Base-by-base conservation (phyloP, 768 basidiomycete genomes). In the Podaxis mareebaensis region DNA sequence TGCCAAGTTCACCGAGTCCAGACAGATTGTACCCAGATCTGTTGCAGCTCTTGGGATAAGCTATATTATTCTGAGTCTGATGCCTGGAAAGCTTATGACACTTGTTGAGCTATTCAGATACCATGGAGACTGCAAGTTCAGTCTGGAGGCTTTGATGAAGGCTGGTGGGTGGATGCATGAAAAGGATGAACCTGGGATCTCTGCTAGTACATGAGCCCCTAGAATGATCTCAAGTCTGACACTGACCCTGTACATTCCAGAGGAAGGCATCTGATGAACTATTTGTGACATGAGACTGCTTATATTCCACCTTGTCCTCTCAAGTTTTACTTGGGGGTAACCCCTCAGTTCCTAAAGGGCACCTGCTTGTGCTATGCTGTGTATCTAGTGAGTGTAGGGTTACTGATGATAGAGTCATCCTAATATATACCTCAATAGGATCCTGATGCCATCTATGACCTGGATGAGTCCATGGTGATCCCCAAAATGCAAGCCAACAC, bases 31-130 rank as follows among this genome's bases (percentile, higher is more conserved):
- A 28, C 28, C 28, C 28, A 28, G 28, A 28, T 28, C 28, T 5
- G 5, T 28, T 5, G 28, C 28, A 28, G 24, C 24, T 7, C 85
- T 89, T 0, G 97, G 96, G n/a, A 76, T 94, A 78, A 87, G 83
- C 42, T 87, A 92, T 69, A 83, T 99, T 68, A 86, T 94, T 67
- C 79, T 99, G 6, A 88, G 85, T 39, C 76, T 99, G 52, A 87
- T 99, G 73, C 97, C 97, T 0, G 83, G 87, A 2, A 88, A 88
- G 65, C 83, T 98, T 4, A 80, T 91, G 58, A 87, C 88, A 28
- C 81, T 97, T 56, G 87, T 95, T 38, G 92, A 96, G 71, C 76
- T 97, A 24, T 94, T 98, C 68, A 94, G 96, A 11, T 96, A 95
- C 75, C 87, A 87, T 49, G 95, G 94, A 1, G 91, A 98, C 68